A percentile compares a stretch with the other conserved stretches of the same genome.
Evolutionary conservation across 495 filamentous ascomycete species (phyloP).

Genomic region (Penicillium goetzii): DNA sequence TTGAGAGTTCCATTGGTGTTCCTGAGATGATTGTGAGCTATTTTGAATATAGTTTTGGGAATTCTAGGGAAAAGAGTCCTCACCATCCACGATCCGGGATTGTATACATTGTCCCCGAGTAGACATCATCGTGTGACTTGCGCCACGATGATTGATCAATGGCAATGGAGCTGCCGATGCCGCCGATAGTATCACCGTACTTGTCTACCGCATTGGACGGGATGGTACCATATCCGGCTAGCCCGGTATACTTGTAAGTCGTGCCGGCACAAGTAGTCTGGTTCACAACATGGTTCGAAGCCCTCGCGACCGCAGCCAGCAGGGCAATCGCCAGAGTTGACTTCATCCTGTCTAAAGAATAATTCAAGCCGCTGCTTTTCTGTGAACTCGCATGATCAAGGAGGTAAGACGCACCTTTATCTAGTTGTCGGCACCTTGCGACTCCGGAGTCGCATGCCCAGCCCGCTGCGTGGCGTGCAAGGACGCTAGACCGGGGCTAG

Average conservation of each 20-base stretch:
- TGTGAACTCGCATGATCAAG: not conserved
- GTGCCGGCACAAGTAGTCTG: constrained; percentile 65
- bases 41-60: not conserved
- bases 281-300: constrained; percentile 44
- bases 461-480: not conserved
- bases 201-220: constrained; percentile 65
- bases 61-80: constrained; percentile 6
- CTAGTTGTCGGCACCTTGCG: not conserved
- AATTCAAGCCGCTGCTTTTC: not conserved
- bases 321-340: constrained; percentile 23
- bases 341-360: constrained; percentile 26
- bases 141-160: constrained; percentile 67
- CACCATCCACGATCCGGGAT: constrained; percentile 78
- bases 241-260: constrained; percentile 66
- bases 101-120: constrained; percentile 65
- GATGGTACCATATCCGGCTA: constrained; percentile 73
- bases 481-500: constrained; percentile 5
- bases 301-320: constrained; percentile 23
- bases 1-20: constrained; percentile 77
- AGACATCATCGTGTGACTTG: constrained; percentile 55
- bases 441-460: constrained; percentile 7
- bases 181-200: constrained; percentile 73
- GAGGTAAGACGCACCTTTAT: constrained; percentile 3
- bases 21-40: constrained; percentile 40
- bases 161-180: constrained; percentile 69